A percentile compares a stretch with the other conserved stretches of the same genome.
Evolutionary conservation across 306 rosid genomes (phyloP).

Genomic region (Crotalaria pallida): DNA sequence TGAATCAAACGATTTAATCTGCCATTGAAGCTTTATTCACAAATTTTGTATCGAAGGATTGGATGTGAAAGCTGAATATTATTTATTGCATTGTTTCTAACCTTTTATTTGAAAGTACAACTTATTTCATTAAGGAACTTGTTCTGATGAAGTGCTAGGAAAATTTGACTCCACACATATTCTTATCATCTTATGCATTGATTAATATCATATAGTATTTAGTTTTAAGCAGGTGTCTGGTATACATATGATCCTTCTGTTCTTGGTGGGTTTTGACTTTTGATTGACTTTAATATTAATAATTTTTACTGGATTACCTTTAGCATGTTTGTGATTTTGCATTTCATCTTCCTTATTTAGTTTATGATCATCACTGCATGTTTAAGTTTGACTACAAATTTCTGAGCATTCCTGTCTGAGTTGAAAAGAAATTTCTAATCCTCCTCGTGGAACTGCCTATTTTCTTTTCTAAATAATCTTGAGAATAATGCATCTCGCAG

Average conservation of each 20-base stretch:
- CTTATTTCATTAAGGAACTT: not conserved
- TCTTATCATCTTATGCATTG: not conserved
- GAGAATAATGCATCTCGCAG: no score
- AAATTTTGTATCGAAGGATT: not conserved
- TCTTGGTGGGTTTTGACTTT: not conserved
- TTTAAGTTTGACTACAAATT: no score
- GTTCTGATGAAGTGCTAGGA: not conserved
- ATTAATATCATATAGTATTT: slow-evolving; percentile 2
- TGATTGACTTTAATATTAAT: not conserved
- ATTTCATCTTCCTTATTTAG: not conserved
- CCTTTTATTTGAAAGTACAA: not conserved
- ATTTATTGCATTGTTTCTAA: not conserved
- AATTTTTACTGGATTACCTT: not conserved
- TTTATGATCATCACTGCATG: not conserved
- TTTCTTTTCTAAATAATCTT: no score
- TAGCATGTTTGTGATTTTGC: not conserved
- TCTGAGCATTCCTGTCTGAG: no score
- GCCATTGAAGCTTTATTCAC: not conserved
- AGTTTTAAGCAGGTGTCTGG: not conserved
- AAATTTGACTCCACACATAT: not conserved
- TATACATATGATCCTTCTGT: not conserved
- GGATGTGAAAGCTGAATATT: not conserved
- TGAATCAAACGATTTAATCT: not conserved
- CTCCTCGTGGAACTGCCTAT: no score
- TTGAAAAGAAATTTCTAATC: no score